Base-by-base conservation (phyloP, 176 grass and related monocot species). In the Saccharum spontaneum region DNA sequence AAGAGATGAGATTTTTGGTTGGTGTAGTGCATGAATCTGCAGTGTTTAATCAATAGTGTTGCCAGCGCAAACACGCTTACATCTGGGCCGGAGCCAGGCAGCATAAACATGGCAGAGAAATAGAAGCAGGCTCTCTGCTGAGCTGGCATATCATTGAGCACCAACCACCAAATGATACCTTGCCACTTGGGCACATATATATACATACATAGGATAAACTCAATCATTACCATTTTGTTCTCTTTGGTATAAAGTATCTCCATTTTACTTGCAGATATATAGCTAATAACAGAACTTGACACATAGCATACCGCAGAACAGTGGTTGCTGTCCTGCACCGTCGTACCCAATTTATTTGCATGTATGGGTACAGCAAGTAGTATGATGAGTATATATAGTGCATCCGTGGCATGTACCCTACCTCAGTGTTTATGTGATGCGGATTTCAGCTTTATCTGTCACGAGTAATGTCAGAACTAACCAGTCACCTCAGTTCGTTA, bases 71-170 rank as follows among this genome's bases (percentile, higher is more conserved):
- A 30, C 46, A 36, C 69, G 20, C 59, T 74, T 22, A 34, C 60
- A 75, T 75, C 24, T 80, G 55, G 71, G 41, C 23, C 71, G 60
- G 34, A 57, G n/a, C n/a, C n/a, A n/a, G n/a, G n/a, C n/a, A n/a
- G n/a, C n/a, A n/a, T 60, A 74, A 79, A 52, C 74, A 79, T 34
- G 60, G 60, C 71, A 90, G 74, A 72, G 36, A 30, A 65, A 83
- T 70, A 74, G 52, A 39, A 59, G 67, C 73, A 83, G 75, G 37
- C 30, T 38, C 12, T 44, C 75, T 84, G 84, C 79, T 84, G 89
- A 87, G 89, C 75, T 90, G 85, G 76, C 89, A 7, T 30, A 86
- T 83, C 16, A 63, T 69, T 54, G 49, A 87, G 45, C 59, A 64
- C 52, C 76, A 87, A 43, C 68, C 49, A 69, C 33, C 85, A 64